Base-by-base conservation (phyloP, 192 early-diverging fungal species). In the Umbelopsis isabellina region DNA sequence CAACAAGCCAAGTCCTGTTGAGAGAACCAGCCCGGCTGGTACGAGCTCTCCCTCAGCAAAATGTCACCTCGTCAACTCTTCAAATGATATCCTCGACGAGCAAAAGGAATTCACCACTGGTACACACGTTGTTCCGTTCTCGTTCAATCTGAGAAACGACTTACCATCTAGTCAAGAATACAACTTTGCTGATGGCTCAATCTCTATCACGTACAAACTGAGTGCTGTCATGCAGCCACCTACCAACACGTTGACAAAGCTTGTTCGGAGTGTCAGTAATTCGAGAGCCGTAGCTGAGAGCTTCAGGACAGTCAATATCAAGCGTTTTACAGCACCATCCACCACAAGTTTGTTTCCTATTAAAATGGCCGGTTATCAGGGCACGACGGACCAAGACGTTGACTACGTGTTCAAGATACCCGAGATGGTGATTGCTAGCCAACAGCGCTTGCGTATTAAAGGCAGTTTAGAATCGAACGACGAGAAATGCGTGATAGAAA, bases 301-400 rank as follows among this genome's bases (percentile, higher is more conserved):
- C 33, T 33, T 35, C 30, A 8, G 15, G 4, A 4, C 30, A 4
- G 25, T 61, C 16, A 35, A 27, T 4, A 6, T 61, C 3, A 61
- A 13, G 4, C 55, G 33, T n/a, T 61, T 35, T 13, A 61, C 55
- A 0, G 18, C 25, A 15, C 1, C 11, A 16, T 61, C 55, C 25
- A 61, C 55, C 55, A 35, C 30, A 27, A 16, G 33, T n/a, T 27
- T 61, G 55, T 61, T 61, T 25, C 55, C 55, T 2, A 35, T 61
- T 30, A 61, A 61, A n/a, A 23, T 35, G n/a, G 15, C 33, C 30
- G 33, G 33, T 35, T 61, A 35, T n/a, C 4, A 61, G 10, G 55
- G 55, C 1, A 61, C 27, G 33, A 11, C 27, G 25, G 55, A 61
- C 2, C 13, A 18, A 27, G 30, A 61, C 2, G 33, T 61, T 16